Evolutionary conservation across 495 filamentous ascomycete species (phyloP).

Genomic region (Lepraria neglecta): DNA sequence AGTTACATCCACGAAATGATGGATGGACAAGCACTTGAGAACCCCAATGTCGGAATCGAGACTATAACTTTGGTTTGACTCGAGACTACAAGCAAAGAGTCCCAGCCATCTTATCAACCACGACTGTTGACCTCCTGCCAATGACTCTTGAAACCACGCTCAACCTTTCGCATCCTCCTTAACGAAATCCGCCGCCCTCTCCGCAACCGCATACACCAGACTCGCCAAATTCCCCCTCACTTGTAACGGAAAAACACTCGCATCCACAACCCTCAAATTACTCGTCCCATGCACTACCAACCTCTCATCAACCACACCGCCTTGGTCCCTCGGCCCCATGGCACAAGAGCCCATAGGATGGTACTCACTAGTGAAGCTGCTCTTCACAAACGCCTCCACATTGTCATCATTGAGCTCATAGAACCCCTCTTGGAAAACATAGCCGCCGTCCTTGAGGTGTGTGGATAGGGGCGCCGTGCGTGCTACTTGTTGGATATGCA

Average conservation of each 20-base stretch:
- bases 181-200: background rate
- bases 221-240: slow-evolving; percentile 45
- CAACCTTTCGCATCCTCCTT: background rate
- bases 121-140: no score
- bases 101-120: no score
- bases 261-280: slow-evolving; percentile 39
- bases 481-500: slow-evolving; percentile 20
- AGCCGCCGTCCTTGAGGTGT: slow-evolving; percentile 21
- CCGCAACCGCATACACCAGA: background rate
- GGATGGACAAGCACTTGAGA: slow-evolving; percentile 6
- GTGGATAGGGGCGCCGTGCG: slow-evolving; percentile 20
- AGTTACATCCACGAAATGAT: slow-evolving; percentile 5
- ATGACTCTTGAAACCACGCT: no score
- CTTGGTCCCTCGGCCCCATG: slow-evolving; percentile 47
- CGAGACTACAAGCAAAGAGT: no score
- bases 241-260: slow-evolving; percentile 41
- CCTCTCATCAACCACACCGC: slow-evolving; percentile 37
- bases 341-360: slow-evolving; percentile 43
- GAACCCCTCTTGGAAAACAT: slow-evolving; percentile 22
- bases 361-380: slow-evolving; percentile 30
- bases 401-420: slow-evolving; percentile 22
- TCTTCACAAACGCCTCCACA: slow-evolving; percentile 24
- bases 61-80: slow-evolving; percentile 3
- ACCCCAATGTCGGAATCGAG: background rate
- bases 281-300: slow-evolving; percentile 44